These are phyloP conservation scores for Pseudodiploospora longispora DNA, from an alignment of 2,329 filamentous ascomycete genomes.

Conservation along the genomic window DNA sequence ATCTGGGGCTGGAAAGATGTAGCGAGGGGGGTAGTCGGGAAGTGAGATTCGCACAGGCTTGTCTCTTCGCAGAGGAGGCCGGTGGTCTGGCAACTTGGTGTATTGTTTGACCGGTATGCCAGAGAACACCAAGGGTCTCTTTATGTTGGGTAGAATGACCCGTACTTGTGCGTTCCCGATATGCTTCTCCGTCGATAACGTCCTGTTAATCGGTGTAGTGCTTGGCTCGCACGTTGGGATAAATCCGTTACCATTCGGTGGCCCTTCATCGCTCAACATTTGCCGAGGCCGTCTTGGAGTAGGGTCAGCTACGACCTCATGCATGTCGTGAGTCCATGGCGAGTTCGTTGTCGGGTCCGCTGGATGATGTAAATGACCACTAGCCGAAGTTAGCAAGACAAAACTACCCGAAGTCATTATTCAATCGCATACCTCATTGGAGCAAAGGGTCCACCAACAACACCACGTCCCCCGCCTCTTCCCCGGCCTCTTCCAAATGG, in stretches of 20 bases:
- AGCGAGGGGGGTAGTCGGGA: constrained; percentile 68
- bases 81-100: constrained; percentile 88
- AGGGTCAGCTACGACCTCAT: constrained; percentile 57
- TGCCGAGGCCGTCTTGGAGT: constrained; percentile 34
- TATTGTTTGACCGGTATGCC: constrained; percentile 81
- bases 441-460: constrained; percentile 47
- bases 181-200: constrained; percentile 74
- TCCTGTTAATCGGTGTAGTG: constrained; percentile 60
- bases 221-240: constrained; percentile 52
- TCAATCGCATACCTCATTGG: constrained; percentile 53
- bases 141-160: constrained; percentile 71
- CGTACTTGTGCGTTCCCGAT: constrained; percentile 81
- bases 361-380: constrained; percentile 34
- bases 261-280: constrained; percentile 37
- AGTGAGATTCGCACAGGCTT: constrained; percentile 94
- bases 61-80: constrained; percentile 86
- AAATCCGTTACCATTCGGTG: constrained; percentile 44
- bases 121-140: constrained; percentile 60
- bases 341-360: constrained; percentile 59
- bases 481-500: constrained; percentile 62
- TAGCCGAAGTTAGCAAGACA: constrained; percentile 17
- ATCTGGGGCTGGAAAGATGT: constrained; percentile 84
- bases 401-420: constrained; percentile 1
- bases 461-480: constrained; percentile 51
- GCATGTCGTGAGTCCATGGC: constrained; percentile 91